Conservation (phyloP, 305 asterid genomes). For the Euphrasia arctica region DNA sequence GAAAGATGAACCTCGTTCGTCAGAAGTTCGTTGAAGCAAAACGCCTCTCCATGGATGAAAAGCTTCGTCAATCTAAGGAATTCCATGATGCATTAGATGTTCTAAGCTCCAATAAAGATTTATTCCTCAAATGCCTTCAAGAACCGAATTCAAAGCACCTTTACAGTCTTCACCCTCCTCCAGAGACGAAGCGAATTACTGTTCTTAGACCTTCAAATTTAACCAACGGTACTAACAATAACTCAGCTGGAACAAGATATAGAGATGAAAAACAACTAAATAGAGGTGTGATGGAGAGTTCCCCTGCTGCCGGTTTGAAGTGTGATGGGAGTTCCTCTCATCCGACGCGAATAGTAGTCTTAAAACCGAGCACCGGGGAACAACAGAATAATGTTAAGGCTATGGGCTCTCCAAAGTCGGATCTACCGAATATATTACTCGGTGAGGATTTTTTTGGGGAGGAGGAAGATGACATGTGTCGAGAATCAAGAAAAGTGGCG, state of each 20-base stretch:
- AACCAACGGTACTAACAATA: slow-evolving; percentile 28
- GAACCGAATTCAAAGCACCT: slow-evolving; percentile 57
- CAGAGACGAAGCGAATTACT: slow-evolving; percentile 67
- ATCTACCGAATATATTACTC: slow-evolving; percentile 35
- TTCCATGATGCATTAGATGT: slow-evolving; percentile 79
- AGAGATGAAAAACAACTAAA: slow-evolving; percentile 38
- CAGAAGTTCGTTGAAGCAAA: slow-evolving; percentile 81
- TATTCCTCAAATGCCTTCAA: slow-evolving; percentile 64
- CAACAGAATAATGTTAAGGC: slow-evolving; percentile 33
- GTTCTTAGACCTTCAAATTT: slow-evolving; percentile 74
- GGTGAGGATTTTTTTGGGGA: slow-evolving; percentile 37
- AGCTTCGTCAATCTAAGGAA: slow-evolving; percentile 64
- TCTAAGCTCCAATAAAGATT: slow-evolving; percentile 65
- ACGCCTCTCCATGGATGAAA: slow-evolving; percentile 64
- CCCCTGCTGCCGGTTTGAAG: slow-evolving; percentile 40
- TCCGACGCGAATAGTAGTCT: slow-evolving; percentile 78
- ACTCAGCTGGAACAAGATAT: slow-evolving; percentile 36
- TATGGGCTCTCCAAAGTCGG: slow-evolving; percentile 37
- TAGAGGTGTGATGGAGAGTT: slow-evolving; percentile 30
- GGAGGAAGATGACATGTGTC: slow-evolving; percentile 46
- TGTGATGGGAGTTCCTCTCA: slow-evolving; percentile 39
- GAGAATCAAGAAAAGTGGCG: slow-evolving; percentile 63
- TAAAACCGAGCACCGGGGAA: slow-evolving; percentile 64
- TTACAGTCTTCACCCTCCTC: slow-evolving; percentile 33
- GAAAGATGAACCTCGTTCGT: slow-evolving; percentile 66